Evolutionary conservation across 2,329 filamentous ascomycete genomes (phyloP), one percentile per base, ranked within the genome.

Genomic region (Monilinia laxa): DNA sequence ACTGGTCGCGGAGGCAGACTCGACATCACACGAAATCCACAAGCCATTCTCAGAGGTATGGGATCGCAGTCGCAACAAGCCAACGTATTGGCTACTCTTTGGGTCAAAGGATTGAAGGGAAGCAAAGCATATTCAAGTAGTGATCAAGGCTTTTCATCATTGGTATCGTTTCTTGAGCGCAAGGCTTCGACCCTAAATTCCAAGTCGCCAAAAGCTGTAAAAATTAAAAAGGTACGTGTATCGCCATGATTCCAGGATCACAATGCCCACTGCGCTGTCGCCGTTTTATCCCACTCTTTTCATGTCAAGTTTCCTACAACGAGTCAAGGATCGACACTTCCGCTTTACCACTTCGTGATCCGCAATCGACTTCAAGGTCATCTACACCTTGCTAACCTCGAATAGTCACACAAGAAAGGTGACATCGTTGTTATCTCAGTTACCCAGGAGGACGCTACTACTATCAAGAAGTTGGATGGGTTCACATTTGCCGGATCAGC

Each of bases 201-300:
- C 74, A 81, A 84, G 74, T 73, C 73, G 63, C 74, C 73, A 42
- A 74, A 68, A 63, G 80, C 81, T 71, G 81, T 91, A 73, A 87
- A 83, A 76, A 87, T 93, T 70, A 87, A 86, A 80, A 91, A 92
- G 88, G 90, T 93, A 90, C 86, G 89, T 90, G 78, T 79, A 78
- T 74, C 71, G 75, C 76, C 75, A 73, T 76, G 76, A 80, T 80
- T 81, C 79, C 79, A 74, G 73, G 75, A 74, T 77, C 74, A 77
- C 73, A 74, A 71, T 67, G 68, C 69, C 70, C 66, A 69, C 35
- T 70, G 71, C 70, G 72, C 53, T 62, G 76, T 78, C 76, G 75
- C 75, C 52, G 77, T 76, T 75, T 73, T 70, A 76, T 74, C 80
- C 77, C 76, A 25, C 74, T 77, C 72, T 68, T 58, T 52, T 77